Evolutionary conservation across 306 rosid species (phyloP), one percentile per base, ranked within the genome.

Genomic region (Echinosophora koreensis): DNA sequence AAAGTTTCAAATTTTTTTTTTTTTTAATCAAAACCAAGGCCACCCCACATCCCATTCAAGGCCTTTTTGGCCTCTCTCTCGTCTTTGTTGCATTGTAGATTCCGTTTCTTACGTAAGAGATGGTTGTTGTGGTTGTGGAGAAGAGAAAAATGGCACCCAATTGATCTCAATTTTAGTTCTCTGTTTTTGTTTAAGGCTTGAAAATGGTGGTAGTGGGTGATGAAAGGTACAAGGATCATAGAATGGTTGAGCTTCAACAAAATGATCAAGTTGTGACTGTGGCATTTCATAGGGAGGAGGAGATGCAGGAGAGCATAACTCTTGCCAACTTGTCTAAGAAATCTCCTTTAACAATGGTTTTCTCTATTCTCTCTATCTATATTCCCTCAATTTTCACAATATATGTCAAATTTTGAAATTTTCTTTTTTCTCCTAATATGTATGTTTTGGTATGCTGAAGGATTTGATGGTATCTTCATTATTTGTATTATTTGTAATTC

Each of bases 261-360:
- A 4, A 77, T 37, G 59, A 73, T 66, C 82, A 80, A 74, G 17
- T 6, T 11, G 74, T 80, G 5, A 54, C 81, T 54, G 10, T 69
- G 49, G 76, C 78, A 37, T 77, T 46, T 73, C 64, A 73, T 47
- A 72, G 47, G 9, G 71, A 67, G 49, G 73, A 67, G 49, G 64
- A 74, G 5, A 27, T 27, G 8, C 63, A 76, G 9, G 86, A 69
- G 6, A 77, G 44, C 2, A 18, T 75, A 3, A 69, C 86, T 69
- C 56, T 82, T 34, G 37, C 92, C 6, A 69, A 83, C 34, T 52
- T 68, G 28, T 51, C 83, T 57, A 82, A 9, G 46, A 47, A 71
- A 49, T 69, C 87, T 69, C 80, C 85, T 64, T 47, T 49, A 74
- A 62, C 68, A 66, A 67, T 14, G 82, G 88, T 84, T 73, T 77